These are phyloP conservation scores for Trichophyton verrucosum DNA, from an alignment of 2,329 filamentous ascomycete species.

Conservation along the genomic window DNA sequence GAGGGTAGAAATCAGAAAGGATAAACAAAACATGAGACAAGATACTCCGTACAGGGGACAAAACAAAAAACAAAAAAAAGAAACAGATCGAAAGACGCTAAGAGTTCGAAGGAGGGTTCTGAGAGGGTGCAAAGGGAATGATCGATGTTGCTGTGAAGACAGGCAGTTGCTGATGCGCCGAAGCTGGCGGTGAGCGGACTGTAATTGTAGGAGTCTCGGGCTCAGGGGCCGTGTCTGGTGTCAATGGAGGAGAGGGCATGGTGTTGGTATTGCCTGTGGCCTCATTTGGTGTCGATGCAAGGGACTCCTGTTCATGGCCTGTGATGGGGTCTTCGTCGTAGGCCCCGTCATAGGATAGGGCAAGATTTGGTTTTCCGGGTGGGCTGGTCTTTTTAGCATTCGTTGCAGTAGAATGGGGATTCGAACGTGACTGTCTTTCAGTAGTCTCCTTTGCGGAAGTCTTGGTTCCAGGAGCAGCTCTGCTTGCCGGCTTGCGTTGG, in stretches of 20 bases:
- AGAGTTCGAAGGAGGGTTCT: neutral
- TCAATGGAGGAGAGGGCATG: constrained; percentile 11
- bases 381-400: neutral
- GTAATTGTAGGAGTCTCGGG: constrained; percentile 14
- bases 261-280: neutral
- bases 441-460: neutral
- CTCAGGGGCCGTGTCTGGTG: constrained; percentile 3
- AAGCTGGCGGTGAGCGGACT: constrained; percentile 21
- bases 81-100: neutral
- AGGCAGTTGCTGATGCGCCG: constrained; percentile 35
- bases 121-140: constrained; percentile 31
- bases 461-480: neutral
- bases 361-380: neutral
- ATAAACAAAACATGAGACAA: neutral
- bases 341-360: neutral
- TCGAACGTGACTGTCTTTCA: neutral
- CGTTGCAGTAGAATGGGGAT: neutral
- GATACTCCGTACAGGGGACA: neutral
- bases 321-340: neutral
- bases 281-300: neutral
- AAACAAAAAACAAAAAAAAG: neutral
- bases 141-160: constrained; percentile 36
- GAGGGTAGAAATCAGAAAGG: neutral
- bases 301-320: neutral
- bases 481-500: neutral